Evolutionary conservation across 768 basidiomycete species (phyloP), one percentile per base, ranked within the genome.

Genomic region (Boletus rufocinnamomeus): DNA sequence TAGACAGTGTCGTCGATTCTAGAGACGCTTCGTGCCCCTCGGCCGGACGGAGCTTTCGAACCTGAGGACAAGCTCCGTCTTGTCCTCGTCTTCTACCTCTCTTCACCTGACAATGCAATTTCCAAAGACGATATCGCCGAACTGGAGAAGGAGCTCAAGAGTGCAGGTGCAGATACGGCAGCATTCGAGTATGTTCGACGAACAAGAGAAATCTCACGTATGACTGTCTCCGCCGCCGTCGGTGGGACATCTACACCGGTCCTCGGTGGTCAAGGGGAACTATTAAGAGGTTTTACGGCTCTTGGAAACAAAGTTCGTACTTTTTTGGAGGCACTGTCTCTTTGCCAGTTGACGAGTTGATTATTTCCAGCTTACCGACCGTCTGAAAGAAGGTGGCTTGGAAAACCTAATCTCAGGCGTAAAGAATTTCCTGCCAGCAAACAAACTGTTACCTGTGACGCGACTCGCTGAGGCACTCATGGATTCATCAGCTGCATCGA

Each of bases 321-420:
- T 46, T 51, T 32, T 16, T 43, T 16, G 38, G n/a, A 11, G 2
- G 21, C 1, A 0, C n/a, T 52, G 7, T 52, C 10, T 49, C 30
- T 19, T 43, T n/a, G 4, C n/a, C 13, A 25, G 21, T 30, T 58
- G 43, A 55, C 50, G 54, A 7, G 8, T 5, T 19, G 19, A n/a
- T 50, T 16, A 30, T 37, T 58, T 57, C 30, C 66, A 97, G 95
- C 84, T 98, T 47, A 95, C 94, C 2, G 93, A 95, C 69, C 84
- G 93, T 48, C 77, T 98, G 54, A 92, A 95, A 74, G 96, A 97
- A 69, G 92, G 95, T 37, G 94, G 94, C n/a, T 81, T 98, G 34
- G 95, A 98, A 72, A 96, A 96, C 71, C 80, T 99, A 17, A 92
- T 99, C 61, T 95, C 95, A 0, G 96, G 95, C 40, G 97, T 99